Evolutionary conservation across 176 grass and related monocot genomes (phyloP), one percentile per base, ranked within the genome.

Genomic region (Avena sativa): DNA sequence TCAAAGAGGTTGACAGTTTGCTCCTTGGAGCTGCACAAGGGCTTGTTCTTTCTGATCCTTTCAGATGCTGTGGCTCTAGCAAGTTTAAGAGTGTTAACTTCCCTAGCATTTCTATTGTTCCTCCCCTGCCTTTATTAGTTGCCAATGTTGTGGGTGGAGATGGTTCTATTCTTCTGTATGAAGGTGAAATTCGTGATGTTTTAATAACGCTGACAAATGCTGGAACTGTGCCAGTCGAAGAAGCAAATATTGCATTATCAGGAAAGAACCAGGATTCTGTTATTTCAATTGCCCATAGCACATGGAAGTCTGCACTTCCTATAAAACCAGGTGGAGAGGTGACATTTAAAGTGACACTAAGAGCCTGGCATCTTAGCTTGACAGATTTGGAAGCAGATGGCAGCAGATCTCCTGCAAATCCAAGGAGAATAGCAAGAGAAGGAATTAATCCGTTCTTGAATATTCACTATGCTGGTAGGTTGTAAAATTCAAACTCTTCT

Each of bases 251-350:
- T 87, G 87, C 94, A 81, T 91, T 99, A 76, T 90, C 91, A 20
- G 97, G 97, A 71, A 99, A 99, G 85, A 99, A 99, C 53, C 90
- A 96, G 75, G 97, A 97, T 88, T 99, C 97, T 84, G 94, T 99
- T 88, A 92, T 93, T 86, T 94, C 87, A 9, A 90, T 99, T 89
- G 92, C 92, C 60, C 92, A 94, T 81, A 87, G 79, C 71, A 90
- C 81, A 86, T 91, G 95, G 87, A 85, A 77, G 82, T 92, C 97
- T 78, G 83, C 91, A 46, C 87, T 99, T 77, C 97, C 97, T 90
- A 88, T 99, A 66, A 97, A 99, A 87, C 92, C 97, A 44, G 97
- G 97, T 83, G 94, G 94, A 64, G 94, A 94, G 88, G 94, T 99
- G 61, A 94, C 92, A 70, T 92, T 99, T 89, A 83, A 86, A 36